These are phyloP conservation scores for Raffaelea albimanens DNA, from an alignment of 2,329 filamentous ascomycete species.

Conservation along the genomic window DNA sequence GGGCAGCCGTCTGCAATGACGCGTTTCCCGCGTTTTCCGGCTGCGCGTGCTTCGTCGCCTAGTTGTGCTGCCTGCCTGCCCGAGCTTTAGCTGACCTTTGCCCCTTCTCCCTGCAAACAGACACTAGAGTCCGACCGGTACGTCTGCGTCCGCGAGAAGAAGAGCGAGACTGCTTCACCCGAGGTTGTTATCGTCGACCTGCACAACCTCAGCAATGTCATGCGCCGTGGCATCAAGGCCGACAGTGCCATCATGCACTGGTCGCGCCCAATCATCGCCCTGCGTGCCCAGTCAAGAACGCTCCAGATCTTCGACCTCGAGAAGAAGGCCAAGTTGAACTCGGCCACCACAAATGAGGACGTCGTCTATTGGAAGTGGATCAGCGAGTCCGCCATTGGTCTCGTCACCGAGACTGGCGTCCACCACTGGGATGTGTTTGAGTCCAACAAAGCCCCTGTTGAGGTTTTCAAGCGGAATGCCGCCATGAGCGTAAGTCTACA, in stretches of 20 bases:
- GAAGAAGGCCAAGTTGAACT: slow-evolving; percentile 93
- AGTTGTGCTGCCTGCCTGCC: not conserved
- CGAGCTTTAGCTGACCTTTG: not conserved
- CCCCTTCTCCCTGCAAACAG: slow-evolving; percentile 32
- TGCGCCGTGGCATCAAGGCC: slow-evolving; percentile 90
- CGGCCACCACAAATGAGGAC: slow-evolving; percentile 91
- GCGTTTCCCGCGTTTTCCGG: not conserved
- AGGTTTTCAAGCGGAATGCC: slow-evolving; percentile 89
- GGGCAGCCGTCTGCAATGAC: not conserved
- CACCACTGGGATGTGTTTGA: slow-evolving; percentile 99
- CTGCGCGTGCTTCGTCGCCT: not conserved
- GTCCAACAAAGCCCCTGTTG: slow-evolving; percentile 67
- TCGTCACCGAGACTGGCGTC: slow-evolving; percentile 84
- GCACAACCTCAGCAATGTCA: slow-evolving; percentile 95
- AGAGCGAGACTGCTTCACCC: slow-evolving; percentile 70
- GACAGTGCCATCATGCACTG: slow-evolving; percentile 99
- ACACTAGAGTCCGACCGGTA: slow-evolving; percentile 97
- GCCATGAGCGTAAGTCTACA: slow-evolving; percentile 64
- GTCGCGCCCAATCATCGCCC: slow-evolving; percentile 88
- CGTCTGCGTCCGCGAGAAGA: slow-evolving; percentile 93
- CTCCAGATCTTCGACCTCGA: slow-evolving; percentile 96
- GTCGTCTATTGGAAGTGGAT: slow-evolving; percentile 99
- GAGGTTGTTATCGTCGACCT: slow-evolving; percentile 97
- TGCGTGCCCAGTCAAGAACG: slow-evolving; percentile 89
- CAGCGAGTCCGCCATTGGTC: slow-evolving; percentile 75